Base-by-base conservation (phyloP, 371 early-diverging fungal genomes). In the Mucor plumbeus region DNA sequence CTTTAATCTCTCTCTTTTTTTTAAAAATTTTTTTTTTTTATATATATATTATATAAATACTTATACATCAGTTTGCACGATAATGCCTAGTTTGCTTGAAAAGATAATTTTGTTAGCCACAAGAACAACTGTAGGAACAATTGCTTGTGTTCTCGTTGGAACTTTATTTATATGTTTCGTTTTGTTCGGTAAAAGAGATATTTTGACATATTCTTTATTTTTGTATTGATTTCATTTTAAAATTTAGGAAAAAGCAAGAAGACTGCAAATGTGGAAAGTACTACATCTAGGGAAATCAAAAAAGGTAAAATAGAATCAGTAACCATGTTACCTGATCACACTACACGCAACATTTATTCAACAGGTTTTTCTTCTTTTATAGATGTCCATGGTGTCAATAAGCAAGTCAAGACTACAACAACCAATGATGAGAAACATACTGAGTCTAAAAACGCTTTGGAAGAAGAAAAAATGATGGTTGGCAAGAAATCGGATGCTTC, bases 401-500 rank as follows among this genome's bases (percentile, higher is more conserved):
- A 15, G 1, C 58, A 35, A 58, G 11, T 9, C 33, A 38, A 21
- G 17, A 34, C 44, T 4, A 41, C 1, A 59, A 26, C 58, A 50
- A 10, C 11, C 11, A 21, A 8, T 31, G 26, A 26, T 41, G 55
- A 55, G 35, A 35, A 34, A n/a, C 31, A n/a, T 15, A n/a, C 55
- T 55, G 55, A 55, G 4, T 26, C 50, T 55, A 7, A 5, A 7
- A n/a, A 35, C 5, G n/a, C 34, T 10, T 15, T 9, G 21, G 31
- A 31, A 6, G 31, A 15, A 7, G 55, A 55, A 15, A 3, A 4
- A n/a, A n/a, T 35, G 14, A 34, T 33, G 35, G n/a, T 21, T 33
- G 55, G 35, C 55, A 55, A 34, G 33, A 14, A 55, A 13, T 55
- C 55, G 55, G 55, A 35, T 15, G 55, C 55, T 55, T 55, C 55